phyloP scores from a whole-genome alignment of 129 eudicot species.

The sunflower (Helianthus annuus) region DNA sequence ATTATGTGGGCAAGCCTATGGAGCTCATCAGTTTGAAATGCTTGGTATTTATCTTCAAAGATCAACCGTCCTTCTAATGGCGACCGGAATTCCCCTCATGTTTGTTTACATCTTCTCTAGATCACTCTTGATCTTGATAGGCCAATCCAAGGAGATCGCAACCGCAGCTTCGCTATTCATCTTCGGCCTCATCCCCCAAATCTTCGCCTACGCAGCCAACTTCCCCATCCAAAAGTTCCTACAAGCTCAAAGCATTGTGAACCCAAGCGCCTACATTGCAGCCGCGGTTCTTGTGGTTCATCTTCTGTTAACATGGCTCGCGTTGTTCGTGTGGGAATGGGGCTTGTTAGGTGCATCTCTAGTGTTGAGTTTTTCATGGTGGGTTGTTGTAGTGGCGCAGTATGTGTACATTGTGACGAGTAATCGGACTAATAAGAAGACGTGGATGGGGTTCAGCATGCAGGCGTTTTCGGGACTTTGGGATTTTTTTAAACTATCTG shows the following conservation, averaged over 20 bases:
- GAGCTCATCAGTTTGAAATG: constrained; percentile 46
- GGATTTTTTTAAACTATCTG: constrained; percentile 40
- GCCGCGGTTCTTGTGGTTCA: constrained; percentile 38
- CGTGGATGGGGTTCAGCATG: constrained; percentile 51
- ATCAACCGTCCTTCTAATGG: constrained; percentile 44
- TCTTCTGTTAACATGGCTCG: constrained; percentile 37
- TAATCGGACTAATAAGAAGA: constrained; percentile 34
- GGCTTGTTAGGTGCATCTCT: constrained; percentile 51
- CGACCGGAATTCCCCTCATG: constrained; percentile 44
- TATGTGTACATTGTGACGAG: constrained; percentile 50
- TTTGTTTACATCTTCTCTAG: constrained; percentile 49
- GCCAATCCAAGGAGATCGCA: constrained; percentile 43
- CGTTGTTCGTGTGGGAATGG: constrained; percentile 34
- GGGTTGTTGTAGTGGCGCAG: constrained; percentile 46
- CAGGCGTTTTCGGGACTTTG: constrained; percentile 50
- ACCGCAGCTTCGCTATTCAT: constrained; percentile 50
- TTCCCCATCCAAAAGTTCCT: constrained; percentile 56
- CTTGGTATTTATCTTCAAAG: constrained; percentile 60
- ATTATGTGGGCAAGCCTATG: constrained; percentile 61
- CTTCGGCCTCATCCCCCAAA: constrained; percentile 58
- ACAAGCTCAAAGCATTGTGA: constrained; percentile 58
- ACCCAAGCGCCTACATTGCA: constrained; percentile 56
- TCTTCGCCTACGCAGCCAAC: constrained; percentile 53
- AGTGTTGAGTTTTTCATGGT: constrained; percentile 53
- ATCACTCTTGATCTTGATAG: constrained; percentile 42